Evolutionary conservation across 78 protist genomes (phyloP).

Genomic region (Emiliania huxleyi): DNA sequence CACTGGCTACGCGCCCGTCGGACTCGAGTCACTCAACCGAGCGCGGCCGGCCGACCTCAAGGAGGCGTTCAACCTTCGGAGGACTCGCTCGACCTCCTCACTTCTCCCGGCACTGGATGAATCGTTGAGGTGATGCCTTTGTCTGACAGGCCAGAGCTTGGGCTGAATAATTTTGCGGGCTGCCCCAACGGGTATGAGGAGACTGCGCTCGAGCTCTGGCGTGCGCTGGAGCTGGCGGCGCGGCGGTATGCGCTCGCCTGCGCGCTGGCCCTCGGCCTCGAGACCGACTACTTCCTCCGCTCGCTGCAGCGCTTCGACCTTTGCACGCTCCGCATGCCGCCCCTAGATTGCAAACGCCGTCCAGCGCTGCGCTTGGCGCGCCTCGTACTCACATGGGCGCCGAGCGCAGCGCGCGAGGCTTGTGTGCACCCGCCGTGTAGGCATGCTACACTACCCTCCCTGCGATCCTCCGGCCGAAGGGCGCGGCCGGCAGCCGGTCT

Average conservation of each 20-base stretch:
- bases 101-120: too few species aligned
- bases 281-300: neutral
- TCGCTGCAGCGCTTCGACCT: neutral
- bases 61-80: constrained; percentile 7
- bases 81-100: neutral
- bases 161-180: neutral
- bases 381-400: too few species aligned
- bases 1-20: neutral
- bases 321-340: constrained; percentile 12
- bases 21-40: neutral
- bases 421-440: too few species aligned
- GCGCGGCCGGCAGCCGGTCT: too few species aligned
- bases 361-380: too few species aligned
- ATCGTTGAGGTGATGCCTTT: too few species aligned
- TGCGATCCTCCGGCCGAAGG: neutral
- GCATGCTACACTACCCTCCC: constrained; percentile 28
- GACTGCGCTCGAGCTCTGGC: neutral
- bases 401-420: too few species aligned
- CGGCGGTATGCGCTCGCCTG: neutral
- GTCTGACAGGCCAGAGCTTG: too few species aligned
- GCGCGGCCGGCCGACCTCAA: neutral
- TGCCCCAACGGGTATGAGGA: neutral
- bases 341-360: too few species aligned
- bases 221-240: neutral
- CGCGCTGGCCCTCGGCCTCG: neutral